A percentile compares a stretch with the other conserved stretches of the same genome.
phyloP scores from a whole-genome alignment of 2,329 filamentous ascomycete species.

The Trichoderma sp. region DNA sequence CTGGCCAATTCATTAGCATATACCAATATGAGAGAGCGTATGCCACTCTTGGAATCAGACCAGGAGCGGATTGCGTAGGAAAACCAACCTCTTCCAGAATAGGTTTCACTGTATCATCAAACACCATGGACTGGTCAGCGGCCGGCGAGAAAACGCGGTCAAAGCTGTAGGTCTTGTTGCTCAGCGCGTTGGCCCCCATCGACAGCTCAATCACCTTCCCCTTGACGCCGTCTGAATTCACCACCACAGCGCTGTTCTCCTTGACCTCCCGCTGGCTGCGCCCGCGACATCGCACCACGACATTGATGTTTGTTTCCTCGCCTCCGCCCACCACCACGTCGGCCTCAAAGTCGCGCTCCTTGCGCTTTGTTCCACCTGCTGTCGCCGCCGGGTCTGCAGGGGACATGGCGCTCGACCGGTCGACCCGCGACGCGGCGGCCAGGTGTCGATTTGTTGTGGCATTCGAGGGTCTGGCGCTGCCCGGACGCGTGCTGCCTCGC shows the following conservation, averaged over 20 bases:
- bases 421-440: constrained; percentile 26
- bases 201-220: constrained; percentile 80
- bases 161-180: constrained; percentile 95
- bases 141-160: constrained; percentile 96
- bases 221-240: constrained; percentile 83
- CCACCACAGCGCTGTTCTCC: constrained; percentile 92
- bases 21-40: not conserved
- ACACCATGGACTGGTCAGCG: constrained; percentile 89
- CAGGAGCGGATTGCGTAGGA: not conserved
- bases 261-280: constrained; percentile 88
- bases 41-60: no score
- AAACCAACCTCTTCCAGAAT: constrained; percentile 80
- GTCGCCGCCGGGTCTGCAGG: constrained; percentile 68
- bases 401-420: constrained; percentile 54
- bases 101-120: constrained; percentile 91
- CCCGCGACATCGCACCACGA: constrained; percentile 91
- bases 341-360: constrained; percentile 78
- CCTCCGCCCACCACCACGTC: constrained; percentile 47
- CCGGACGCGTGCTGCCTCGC: constrained; percentile 29
- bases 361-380: constrained; percentile 69
- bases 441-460: constrained; percentile 27
- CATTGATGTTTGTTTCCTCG: constrained; percentile 95
- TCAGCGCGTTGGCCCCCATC: constrained; percentile 88
- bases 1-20: constrained; percentile 44
- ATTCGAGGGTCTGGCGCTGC: constrained; percentile 25